These are phyloP conservation scores for Pelargonium citronellum DNA, from an alignment of 441 rosid species.

Conservation along the genomic window DNA sequence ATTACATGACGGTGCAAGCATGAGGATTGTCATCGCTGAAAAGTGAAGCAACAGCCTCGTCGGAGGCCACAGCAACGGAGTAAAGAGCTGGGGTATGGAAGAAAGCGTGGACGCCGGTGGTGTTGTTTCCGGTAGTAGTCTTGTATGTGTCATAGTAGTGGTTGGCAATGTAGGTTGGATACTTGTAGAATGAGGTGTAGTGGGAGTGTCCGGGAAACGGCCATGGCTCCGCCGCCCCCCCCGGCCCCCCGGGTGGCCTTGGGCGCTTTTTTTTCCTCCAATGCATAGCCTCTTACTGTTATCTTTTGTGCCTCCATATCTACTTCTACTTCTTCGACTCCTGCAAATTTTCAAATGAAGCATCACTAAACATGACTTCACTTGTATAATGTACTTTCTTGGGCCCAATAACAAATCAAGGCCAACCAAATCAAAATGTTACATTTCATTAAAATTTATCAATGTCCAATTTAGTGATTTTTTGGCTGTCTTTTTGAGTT, in stretches of 20 bases:
- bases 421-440: too few species aligned
- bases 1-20: slow-evolving; percentile 71
- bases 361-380: neutral
- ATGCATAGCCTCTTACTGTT: slow-evolving; percentile 53
- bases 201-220: slow-evolving; percentile 75
- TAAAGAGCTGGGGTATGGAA: slow-evolving; percentile 83
- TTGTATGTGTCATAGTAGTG: slow-evolving; percentile 63
- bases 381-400: too few species aligned
- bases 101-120: slow-evolving; percentile 52
- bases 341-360: slow-evolving; percentile 22
- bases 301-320: slow-evolving; percentile 80
- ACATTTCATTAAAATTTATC: too few species aligned
- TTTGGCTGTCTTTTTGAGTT: too few species aligned
- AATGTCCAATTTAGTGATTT: too few species aligned
- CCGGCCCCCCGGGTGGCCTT: slow-evolving; percentile 73
- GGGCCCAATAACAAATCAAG: too few species aligned
- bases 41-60: slow-evolving; percentile 69
- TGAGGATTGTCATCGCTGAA: slow-evolving; percentile 87
- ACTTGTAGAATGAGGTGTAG: slow-evolving; percentile 69
- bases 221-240: slow-evolving; percentile 88
- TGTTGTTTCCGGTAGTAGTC: slow-evolving; percentile 21
- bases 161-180: slow-evolving; percentile 65
- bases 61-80: slow-evolving; percentile 72
- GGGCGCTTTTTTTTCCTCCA: slow-evolving; percentile 70
- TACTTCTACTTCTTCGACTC: slow-evolving; percentile 77